These are phyloP conservation scores for Lentinula lateritia DNA, from an alignment of 768 basidiomycete species.

Conservation along the genomic window DNA sequence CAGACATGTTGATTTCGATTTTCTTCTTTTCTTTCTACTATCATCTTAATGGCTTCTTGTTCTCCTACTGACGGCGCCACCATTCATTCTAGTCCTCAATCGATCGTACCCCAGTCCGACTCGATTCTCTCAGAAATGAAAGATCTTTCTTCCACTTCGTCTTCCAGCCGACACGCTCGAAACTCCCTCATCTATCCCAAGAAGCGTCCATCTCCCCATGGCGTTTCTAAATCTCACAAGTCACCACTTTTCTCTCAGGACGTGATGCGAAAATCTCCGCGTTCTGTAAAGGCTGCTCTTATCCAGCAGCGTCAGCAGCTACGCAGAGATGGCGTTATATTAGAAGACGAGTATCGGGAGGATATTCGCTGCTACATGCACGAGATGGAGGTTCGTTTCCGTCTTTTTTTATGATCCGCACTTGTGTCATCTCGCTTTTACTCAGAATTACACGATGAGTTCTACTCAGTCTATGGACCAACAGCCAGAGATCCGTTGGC, in stretches of 20 bases:
- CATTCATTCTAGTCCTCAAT: conserved; percentile 31
- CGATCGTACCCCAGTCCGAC: conserved; percentile 37
- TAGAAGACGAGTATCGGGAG: conserved; percentile 94
- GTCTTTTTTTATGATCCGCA: conserved; percentile 8
- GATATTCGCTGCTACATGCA: conserved; percentile 95
- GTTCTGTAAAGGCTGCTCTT: conserved; percentile 55
- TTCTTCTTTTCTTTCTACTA: conserved; percentile 20
- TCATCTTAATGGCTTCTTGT: conserved; percentile 16
- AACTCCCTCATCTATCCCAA: conserved; percentile 68
- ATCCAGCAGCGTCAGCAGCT: conserved; percentile 57
- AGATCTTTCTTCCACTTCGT: conserved; percentile 58
- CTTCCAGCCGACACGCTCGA: conserved; percentile 55
- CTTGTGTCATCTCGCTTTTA: conserved; percentile 9
- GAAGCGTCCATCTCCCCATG: conserved; percentile 82
- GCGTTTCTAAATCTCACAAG: conserved; percentile 64
- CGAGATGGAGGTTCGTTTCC: conserved; percentile 88
- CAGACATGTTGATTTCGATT: conserved; percentile 15
- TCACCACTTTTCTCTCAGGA: conserved; percentile 47
- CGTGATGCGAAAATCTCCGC: conserved; percentile 56
- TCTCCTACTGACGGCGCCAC: conserved; percentile 14
- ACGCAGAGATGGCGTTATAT: conserved; percentile 66
- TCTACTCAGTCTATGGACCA: conserved; percentile 97
- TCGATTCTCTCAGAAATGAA: conserved; percentile 59
- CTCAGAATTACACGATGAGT: conserved; percentile 78
- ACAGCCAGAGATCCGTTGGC: conserved; percentile 98